A percentile compares a stretch with the other conserved stretches of the same genome.
These are phyloP conservation scores for Onygenales sp. DNA, from an alignment of 2,329 filamentous ascomycete genomes.

Conservation along the genomic window DNA sequence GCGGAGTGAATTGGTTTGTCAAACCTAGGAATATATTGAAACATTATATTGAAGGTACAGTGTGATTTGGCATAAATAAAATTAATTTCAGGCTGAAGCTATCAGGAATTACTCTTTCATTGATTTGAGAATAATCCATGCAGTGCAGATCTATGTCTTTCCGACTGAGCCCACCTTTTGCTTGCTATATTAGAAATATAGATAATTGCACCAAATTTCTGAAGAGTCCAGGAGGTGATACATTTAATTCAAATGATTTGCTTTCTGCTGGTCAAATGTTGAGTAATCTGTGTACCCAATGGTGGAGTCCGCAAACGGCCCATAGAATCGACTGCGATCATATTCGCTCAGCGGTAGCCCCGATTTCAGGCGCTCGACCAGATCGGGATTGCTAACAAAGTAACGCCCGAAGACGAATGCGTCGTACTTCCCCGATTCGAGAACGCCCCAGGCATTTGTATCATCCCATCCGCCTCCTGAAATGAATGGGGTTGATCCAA, in stretches of 20 bases:
- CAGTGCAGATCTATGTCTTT: too few species aligned
- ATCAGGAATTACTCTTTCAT: too few species aligned
- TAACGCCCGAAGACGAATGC: conserved; percentile 39
- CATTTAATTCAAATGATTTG: not conserved
- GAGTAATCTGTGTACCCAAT: conserved; percentile 18
- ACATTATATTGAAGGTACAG: too few species aligned
- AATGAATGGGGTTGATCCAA: conserved; percentile 45
- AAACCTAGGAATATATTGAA: too few species aligned
- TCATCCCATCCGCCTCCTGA: conserved; percentile 47
- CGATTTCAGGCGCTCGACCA: conserved; percentile 36
- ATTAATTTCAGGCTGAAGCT: too few species aligned
- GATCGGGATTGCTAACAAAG: conserved; percentile 42
- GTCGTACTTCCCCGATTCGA: conserved; percentile 41
- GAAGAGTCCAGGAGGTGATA: too few species aligned
- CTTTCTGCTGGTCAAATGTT: conserved; percentile 1
- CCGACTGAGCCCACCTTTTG: too few species aligned
- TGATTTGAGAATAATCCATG: too few species aligned
- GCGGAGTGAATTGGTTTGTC: too few species aligned
- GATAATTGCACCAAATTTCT: too few species aligned
- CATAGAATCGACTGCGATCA: conserved; percentile 38
- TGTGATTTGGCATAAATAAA: too few species aligned
- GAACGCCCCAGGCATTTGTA: conserved; percentile 40
- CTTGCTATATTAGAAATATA: too few species aligned
- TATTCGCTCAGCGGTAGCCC: conserved; percentile 33
- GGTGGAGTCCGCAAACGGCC: conserved; percentile 20